phyloP scores from a whole-genome alignment of 176 grass and related monocot species.

The Rhynchospora pubera region DNA sequence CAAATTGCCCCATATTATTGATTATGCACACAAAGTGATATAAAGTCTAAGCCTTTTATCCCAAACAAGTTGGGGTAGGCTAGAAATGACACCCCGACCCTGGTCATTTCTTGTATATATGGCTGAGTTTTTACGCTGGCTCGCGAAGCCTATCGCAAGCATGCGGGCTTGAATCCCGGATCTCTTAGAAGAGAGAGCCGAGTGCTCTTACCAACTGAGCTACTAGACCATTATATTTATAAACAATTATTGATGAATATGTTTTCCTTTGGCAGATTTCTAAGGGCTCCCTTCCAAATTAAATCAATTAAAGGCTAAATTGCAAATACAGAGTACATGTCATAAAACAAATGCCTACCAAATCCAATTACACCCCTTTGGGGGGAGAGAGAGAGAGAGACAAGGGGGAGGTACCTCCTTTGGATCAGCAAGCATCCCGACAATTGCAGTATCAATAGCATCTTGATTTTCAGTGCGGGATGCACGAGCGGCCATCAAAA shows the following conservation, averaged over 20 bases:
- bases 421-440: slow-evolving; percentile 89
- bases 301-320: background rate
- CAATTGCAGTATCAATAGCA: slow-evolving; percentile 90
- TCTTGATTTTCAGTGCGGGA: slow-evolving; percentile 89
- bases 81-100: too few relatives aligned
- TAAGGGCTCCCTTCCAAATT: background rate
- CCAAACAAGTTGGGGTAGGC: too few relatives aligned
- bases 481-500: slow-evolving; percentile 82
- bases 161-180: too few relatives aligned
- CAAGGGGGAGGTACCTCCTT: slow-evolving; percentile 62
- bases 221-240: background rate
- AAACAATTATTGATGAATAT: background rate
- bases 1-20: background rate
- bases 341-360: background rate
- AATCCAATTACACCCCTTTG: background rate
- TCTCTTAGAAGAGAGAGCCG: too few relatives aligned
- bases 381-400: background rate
- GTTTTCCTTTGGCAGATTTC: background rate
- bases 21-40: background rate
- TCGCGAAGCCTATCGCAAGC: too few relatives aligned
- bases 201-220: too few relatives aligned
- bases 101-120: too few relatives aligned
- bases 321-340: background rate
- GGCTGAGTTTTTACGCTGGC: too few relatives aligned
- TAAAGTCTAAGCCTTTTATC: too few relatives aligned